A percentile compares a stretch with the other conserved stretches of the same genome.
Conservation (phyloP, 225 moss, liverwort and hornwort species). For the Pseudisothecium myosuroides region DNA sequence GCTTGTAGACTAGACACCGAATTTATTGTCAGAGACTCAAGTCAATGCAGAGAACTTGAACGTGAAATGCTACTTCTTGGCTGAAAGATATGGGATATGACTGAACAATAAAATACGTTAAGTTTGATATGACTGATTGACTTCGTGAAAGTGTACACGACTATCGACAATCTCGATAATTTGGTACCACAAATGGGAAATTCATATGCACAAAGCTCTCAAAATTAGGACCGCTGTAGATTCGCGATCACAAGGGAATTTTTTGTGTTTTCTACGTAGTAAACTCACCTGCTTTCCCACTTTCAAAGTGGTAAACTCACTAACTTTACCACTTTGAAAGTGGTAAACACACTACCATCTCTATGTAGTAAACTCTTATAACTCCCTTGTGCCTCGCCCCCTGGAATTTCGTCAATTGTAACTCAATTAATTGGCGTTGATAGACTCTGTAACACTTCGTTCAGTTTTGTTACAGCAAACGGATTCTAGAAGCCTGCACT, state of each 20-base stretch:
- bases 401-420: background rate
- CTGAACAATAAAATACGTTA: too few species aligned
- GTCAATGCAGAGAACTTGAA: background rate
- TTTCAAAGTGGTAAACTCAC: too few species aligned
- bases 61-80: background rate
- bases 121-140: background rate
- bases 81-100: background rate
- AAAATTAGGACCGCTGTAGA: background rate
- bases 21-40: background rate
- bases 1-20: background rate
- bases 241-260: too few species aligned
- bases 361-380: too few species aligned
- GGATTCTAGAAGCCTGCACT: background rate
- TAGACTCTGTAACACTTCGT: too few species aligned
- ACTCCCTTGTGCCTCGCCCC: too few species aligned
- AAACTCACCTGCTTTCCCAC: too few species aligned
- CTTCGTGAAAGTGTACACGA: too few species aligned
- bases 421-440: background rate
- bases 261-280: too few species aligned
- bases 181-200: background rate
- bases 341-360: too few species aligned
- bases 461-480: background rate
- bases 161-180: background rate
- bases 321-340: too few species aligned
- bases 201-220: background rate